Percentiles rank a stretch among this genome's conserved stretches.
Evolutionary conservation across 2,329 filamentous ascomycete species (phyloP).

Genomic region (Cladosporium sp.): DNA sequence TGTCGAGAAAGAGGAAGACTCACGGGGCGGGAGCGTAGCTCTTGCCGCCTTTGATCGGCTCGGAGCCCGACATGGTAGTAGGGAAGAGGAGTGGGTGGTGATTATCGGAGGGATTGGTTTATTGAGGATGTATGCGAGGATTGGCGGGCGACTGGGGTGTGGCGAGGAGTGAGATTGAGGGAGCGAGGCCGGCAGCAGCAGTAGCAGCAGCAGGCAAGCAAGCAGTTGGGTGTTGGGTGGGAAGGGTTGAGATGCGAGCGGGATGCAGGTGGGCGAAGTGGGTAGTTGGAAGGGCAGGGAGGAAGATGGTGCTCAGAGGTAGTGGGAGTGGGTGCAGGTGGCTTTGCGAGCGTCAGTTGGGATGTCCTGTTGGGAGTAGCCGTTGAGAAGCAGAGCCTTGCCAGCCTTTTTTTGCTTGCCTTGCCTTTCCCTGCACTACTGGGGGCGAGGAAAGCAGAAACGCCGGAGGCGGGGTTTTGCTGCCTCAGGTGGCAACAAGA

Average conservation of each 20-base stretch:
- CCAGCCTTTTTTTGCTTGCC: no score
- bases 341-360: not conserved
- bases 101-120: no score
- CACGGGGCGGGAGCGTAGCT: constrained; percentile 13
- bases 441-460: not conserved
- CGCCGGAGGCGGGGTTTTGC: not conserved
- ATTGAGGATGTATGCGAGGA: no score
- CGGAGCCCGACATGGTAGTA: constrained; percentile 9
- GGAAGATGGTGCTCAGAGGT: constrained; percentile 4
- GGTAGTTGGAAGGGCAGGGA: no score
- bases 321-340: constrained; percentile 1
- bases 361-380: no score
- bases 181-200: not conserved
- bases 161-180: not conserved
- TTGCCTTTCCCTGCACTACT: not conserved
- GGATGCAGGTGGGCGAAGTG: no score
- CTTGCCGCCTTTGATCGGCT: constrained; percentile 13
- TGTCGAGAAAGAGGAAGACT: constrained; percentile 10
- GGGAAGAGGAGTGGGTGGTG: not conserved
- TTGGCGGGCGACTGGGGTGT: not conserved
- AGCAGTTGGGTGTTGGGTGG: constrained; percentile 10
- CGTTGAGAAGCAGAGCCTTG: no score
- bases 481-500: no score
- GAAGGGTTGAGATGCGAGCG: no score
- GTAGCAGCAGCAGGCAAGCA: not conserved